Percentiles rank a stretch among this genome's conserved stretches.
Conservation (phyloP, 1,284 basidiomycete species). For the Rhodotorula sp. region DNA sequence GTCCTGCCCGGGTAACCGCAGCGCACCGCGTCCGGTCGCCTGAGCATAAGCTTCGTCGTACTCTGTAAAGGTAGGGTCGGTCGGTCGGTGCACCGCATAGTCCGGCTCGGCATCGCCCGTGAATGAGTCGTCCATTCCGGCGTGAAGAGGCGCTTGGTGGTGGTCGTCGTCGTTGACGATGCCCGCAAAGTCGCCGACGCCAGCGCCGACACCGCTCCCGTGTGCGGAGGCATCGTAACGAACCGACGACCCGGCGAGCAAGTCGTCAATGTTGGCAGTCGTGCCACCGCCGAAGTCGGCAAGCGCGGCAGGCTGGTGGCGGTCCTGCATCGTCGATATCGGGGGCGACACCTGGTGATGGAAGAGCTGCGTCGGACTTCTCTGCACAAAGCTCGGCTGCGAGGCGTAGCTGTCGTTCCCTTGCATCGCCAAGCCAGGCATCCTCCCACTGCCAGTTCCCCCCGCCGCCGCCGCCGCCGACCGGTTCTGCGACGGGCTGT, state of each 20-base stretch:
- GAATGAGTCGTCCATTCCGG: slow-evolving; percentile 5
- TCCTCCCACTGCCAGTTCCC: background rate
- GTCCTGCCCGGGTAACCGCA: slow-evolving; percentile 24
- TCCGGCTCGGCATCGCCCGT: slow-evolving; percentile 13
- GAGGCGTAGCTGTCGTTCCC: slow-evolving; percentile 11
- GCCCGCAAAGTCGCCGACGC: slow-evolving; percentile 19
- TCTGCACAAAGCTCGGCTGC: slow-evolving; percentile 16
- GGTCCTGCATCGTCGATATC: background rate
- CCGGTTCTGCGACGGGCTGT: slow-evolving; percentile 7
- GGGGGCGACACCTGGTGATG: background rate
- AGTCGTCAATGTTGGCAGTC: slow-evolving; percentile 46
- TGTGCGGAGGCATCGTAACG: slow-evolving; percentile 11
- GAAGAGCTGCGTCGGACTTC: slow-evolving; percentile 9
- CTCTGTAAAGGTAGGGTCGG: slow-evolving; percentile 8
- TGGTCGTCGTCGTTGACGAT: slow-evolving; percentile 33
- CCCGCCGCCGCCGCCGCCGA: background rate
- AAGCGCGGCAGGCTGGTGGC: background rate
- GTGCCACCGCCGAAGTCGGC: slow-evolving; percentile 50
- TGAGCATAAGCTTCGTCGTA: slow-evolving; percentile 5
- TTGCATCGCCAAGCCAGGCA: background rate
- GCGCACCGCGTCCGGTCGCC: slow-evolving; percentile 6
- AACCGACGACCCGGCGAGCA: slow-evolving; percentile 13
- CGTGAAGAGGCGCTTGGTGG: background rate
- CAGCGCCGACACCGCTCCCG: background rate
- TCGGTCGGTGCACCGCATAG: background rate